Evolutionary conservation across 2,329 filamentous ascomycete genomes (phyloP), one percentile per base, ranked within the genome.

Genomic region (Sporothrix euskadiensis): DNA sequence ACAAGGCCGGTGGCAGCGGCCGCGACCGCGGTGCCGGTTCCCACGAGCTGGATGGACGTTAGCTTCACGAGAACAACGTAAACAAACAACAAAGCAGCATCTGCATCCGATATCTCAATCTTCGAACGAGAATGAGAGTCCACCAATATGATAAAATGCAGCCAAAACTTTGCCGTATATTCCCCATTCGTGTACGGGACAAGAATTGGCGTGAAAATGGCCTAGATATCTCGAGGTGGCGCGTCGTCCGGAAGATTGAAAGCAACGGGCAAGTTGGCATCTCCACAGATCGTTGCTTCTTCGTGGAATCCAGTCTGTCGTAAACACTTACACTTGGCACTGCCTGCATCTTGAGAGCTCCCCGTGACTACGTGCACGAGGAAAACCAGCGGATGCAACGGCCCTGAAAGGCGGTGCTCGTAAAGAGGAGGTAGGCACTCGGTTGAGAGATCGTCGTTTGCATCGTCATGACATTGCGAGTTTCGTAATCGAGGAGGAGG

Each of bases 11-110:
- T 85, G 80, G 87, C 84, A 77, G 88, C 88, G 78, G 87, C 87
- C 81, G 88, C 88, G 80, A 89, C 85, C 76, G 87, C 87, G 81
- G 87, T 88, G 80, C 88, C 87, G 77, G 88, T 86, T 81, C 87
- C 88, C 81, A 89, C 86, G 78, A 90, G 87, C 88, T 90, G 78
- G 75, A 44, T 8, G 56, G 8, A 47, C 19, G 52, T 68, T 59
- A 69, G 61, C 61, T 59, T 44, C 52, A 66, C 14, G 35, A 22
- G n/a, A 16, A 66, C 22, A 19, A 47, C 44, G 26, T 66, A 66
- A 47, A 30, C n/a, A 66, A 30, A 47, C 3, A 14, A 66, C 30
- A 66, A 66, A 26, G n/a, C n/a, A 16, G 52, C 52, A 56, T 56
- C 52, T 56, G 22, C 44, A 49, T 4, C 44, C 41, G 3, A 12